Percentiles rank a stretch among this genome's conserved stretches.
These are phyloP conservation scores for Trametes cingulata DNA, from an alignment of 768 basidiomycete genomes.

Conservation along the genomic window DNA sequence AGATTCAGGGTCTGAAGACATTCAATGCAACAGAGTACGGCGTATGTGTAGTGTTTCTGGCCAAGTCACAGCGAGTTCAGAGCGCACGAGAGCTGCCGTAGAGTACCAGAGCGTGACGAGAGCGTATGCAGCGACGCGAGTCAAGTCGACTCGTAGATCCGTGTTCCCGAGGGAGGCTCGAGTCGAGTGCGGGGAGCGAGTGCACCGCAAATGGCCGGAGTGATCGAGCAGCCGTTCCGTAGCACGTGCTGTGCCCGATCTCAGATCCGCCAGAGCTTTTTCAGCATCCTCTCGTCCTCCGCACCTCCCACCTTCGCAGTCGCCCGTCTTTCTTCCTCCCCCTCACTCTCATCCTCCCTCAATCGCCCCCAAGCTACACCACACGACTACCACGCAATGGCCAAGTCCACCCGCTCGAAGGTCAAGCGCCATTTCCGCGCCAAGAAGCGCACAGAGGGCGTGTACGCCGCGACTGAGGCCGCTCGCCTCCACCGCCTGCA, in stretches of 20 bases:
- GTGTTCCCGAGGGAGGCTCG: neutral
- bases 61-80: too few species aligned
- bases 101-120: too few species aligned
- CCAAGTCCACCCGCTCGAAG: slow-evolving; percentile 83
- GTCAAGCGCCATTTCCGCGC: slow-evolving; percentile 75
- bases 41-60: too few species aligned
- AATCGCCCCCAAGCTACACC: neutral
- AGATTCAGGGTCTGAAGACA: slow-evolving; percentile 1
- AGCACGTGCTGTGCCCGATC: slow-evolving; percentile 14
- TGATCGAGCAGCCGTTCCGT: slow-evolving; percentile 9
- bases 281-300: slow-evolving; percentile 1
- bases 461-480: slow-evolving; percentile 77
- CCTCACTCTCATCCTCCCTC: neutral
- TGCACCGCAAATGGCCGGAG: slow-evolving; percentile 2
- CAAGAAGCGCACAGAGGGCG: slow-evolving; percentile 71
- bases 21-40: neutral
- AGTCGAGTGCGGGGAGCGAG: neutral
- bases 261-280: slow-evolving; percentile 8
- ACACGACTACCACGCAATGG: slow-evolving; percentile 50
- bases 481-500: slow-evolving; percentile 75
- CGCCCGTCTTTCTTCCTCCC: neutral
- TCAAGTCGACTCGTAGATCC: neutral
- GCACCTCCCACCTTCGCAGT: neutral
- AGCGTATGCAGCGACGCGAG: neutral
- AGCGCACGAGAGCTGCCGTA: neutral